Percentiles rank a stretch among this genome's conserved stretches.
These are phyloP conservation scores for Cyclospora cayetanensis DNA, from an alignment of 169 alveolate genomes.

Conservation along the genomic window DNA sequence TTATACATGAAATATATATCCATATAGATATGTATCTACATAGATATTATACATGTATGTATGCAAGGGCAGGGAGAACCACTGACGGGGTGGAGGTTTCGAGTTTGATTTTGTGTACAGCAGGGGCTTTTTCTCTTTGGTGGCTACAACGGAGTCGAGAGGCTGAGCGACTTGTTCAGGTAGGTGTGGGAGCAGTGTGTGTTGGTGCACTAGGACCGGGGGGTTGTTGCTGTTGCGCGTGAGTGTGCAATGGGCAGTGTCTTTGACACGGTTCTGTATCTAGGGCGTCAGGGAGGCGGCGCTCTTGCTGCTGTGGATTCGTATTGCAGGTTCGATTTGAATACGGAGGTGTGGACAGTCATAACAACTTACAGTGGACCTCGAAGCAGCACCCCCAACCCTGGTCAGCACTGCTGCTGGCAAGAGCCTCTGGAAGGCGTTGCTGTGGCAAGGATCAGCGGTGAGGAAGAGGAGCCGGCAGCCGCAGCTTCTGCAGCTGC, in stretches of 20 bases:
- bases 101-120: conserved; percentile 67
- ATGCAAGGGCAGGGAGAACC: too few species aligned
- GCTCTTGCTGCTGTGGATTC: too few species aligned
- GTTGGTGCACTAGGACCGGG: too few species aligned
- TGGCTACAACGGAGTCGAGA: conserved; percentile 88
- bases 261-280: too few species aligned
- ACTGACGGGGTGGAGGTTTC: conserved; percentile 70
- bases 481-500: conserved; percentile 22
- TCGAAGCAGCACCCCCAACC: neutral
- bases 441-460: conserved; percentile 56
- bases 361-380: conserved; percentile 15
- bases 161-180: conserved; percentile 87
- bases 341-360: neutral
- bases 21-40: too few species aligned
- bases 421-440: neutral
- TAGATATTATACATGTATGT: too few species aligned
- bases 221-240: neutral
- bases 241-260: too few species aligned
- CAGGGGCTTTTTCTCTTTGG: conserved; percentile 83
- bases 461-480: neutral
- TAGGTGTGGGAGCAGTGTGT: too few species aligned
- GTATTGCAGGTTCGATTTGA: conserved; percentile 2
- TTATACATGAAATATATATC: too few species aligned
- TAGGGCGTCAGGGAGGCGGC: too few species aligned
- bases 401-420: conserved; percentile 73